Conservation (phyloP, 2,329 filamentous ascomycete species). For the Tympanopsis confertula region DNA sequence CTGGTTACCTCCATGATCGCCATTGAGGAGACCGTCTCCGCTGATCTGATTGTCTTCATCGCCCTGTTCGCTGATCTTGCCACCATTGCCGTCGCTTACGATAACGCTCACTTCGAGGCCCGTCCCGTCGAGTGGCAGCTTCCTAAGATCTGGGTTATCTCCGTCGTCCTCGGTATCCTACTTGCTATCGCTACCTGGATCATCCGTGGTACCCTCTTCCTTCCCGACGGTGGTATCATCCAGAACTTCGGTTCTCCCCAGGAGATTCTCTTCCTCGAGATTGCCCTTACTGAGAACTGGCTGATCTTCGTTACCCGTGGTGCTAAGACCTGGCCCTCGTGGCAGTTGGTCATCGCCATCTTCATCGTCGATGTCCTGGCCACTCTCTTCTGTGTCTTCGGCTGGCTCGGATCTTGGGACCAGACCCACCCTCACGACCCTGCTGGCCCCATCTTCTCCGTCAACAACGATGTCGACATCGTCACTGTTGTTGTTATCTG, state of each 20-base stretch:
- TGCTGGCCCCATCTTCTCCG: conserved; percentile 14
- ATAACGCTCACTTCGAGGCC: conserved; percentile 60
- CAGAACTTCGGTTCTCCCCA: conserved; percentile 57
- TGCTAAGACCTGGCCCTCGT: conserved; percentile 56
- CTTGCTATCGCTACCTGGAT: conserved; percentile 59
- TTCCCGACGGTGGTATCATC: conserved; percentile 55
- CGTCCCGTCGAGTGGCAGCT: conserved; percentile 65
- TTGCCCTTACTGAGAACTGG: conserved; percentile 56
- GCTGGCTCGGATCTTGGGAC: conserved; percentile 45
- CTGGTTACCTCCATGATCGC: conserved; percentile 64
- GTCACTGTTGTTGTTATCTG: conserved; percentile 38
- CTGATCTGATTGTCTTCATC: conserved; percentile 62
- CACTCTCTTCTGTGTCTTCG: conserved; percentile 60
- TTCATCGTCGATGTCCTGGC: conserved; percentile 55
- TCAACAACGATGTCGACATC: conserved; percentile 43
- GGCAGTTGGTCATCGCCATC: conserved; percentile 58
- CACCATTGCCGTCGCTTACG: conserved; percentile 62
- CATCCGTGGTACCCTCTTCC: conserved; percentile 53
- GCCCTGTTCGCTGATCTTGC: conserved; percentile 64
- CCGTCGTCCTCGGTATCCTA: conserved; percentile 49
- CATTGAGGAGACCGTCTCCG: conserved; percentile 59
- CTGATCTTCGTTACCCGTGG: conserved; percentile 58
- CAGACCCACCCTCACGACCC: conserved; percentile 26
- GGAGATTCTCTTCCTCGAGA: conserved; percentile 54
- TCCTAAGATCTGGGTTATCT: conserved; percentile 66